Evolutionary conservation across 495 filamentous ascomycete species (phyloP), one percentile per base, ranked within the genome.

Genomic region (Aspergillus mulundensis): DNA sequence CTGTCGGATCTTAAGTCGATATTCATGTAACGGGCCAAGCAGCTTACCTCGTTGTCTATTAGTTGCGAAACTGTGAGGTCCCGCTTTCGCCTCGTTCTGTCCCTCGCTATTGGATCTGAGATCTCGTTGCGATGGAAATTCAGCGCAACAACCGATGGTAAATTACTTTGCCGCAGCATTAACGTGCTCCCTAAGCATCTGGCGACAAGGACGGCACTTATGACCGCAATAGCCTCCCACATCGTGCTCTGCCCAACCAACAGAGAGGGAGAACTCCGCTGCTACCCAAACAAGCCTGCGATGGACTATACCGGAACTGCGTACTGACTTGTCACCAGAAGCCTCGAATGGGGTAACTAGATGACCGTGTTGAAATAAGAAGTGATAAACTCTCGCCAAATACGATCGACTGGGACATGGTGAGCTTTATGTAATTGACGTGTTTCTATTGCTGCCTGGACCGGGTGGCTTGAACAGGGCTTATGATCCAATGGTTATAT

Each of bases 21-120:
- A 41, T 53, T n/a, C 32, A 34, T 19, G 24, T 3, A 2, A 7
- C 7, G 12, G 24, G 15, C 12, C 18, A 10, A 14, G 7, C 23
- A 36, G 28, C 64, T 49, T 60, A 77, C 71, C 66, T 77, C 72
- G 55, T 80, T 80, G 40, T 73, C 66, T 45, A 80, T 59, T 8
- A 54, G 46, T 38, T 72, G 66, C 19, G 53, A 61, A 21, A 78
- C 61, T 40, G 67, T 70, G 39, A 62, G 55, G 23, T 60, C 61
- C 43, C 74, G 66, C 48, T 72, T 73, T 44, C 73, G 62, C 48
- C 74, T 68, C 15, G 55, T 47, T 12, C 59, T 63, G 50, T 74
- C 69, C 60, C 74, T 62, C 16, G 60, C 50, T 2, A 70, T 62
- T 0, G 71, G 75, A 53, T 76, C 53, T 1, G 54, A 7, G 0